Base-by-base conservation (phyloP, 2,329 filamentous ascomycete genomes). In the Talaromyces sp. region DNA sequence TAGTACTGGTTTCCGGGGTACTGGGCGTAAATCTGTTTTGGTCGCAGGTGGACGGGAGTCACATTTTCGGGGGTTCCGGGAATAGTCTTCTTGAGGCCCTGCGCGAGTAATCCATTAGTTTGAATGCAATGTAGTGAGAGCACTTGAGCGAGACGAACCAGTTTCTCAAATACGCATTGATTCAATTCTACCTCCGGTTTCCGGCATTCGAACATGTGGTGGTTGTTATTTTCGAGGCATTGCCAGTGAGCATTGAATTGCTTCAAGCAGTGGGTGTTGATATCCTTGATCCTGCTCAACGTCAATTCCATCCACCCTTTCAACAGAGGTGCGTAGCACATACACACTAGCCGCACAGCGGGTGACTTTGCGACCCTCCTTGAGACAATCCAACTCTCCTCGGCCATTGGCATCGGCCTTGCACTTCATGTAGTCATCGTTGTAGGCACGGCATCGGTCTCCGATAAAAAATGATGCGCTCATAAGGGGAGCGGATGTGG, bases 351-450 rank as follows among this genome's bases (percentile, higher is more conserved):
- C 89, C 66, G 95, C 95, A 84, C 95, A 99, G 82, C 95, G 88
- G 72, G 95, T 99, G 68, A 99, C 95, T 80, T 95, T 91, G 78
- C 95, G 87, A 65, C 95, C 95, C 83, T 99, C 95, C 85, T 92
- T 94, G 86, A 99, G 82, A 82, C 95, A 99, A 72, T 97, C 92
- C 69, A 96, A 80, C 84, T 99, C 95, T 78, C 93, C 95, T 80
- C 87, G 88, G 73, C 95, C 95, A 68, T 91, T 90, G 74, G 92
- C 89, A 82, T 97, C 93, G 72, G 87, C 91, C 89, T 99, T 99
- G 90, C 95, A 99, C 84, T 96, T 91, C 94, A 99, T 99, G 83
- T 90, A 99, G 82, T 99, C 95, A 84, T 99, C 95, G 81, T 98
- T 98, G 85, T 93, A 99, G 65, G 91, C 84, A 78, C 87, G 90